Evolutionary conservation across 495 filamentous ascomycete genomes (phyloP).

Genomic region (Hypoxylon rickii): DNA sequence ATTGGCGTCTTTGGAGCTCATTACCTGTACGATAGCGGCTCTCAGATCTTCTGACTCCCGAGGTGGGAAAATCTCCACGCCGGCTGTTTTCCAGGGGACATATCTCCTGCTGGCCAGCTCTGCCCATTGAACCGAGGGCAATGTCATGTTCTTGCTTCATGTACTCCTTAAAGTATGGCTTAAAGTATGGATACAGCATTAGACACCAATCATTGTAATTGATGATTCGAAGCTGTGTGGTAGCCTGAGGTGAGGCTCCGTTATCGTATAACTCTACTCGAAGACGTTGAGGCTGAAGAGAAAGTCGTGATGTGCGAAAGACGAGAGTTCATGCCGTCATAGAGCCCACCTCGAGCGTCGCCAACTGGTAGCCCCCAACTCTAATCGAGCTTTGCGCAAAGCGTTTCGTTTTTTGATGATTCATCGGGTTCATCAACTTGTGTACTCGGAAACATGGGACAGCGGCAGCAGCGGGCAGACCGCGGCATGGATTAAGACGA

Average conservation of each 20-base stretch:
- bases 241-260: not conserved
- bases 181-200: too few species aligned
- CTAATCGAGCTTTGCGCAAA: not conserved
- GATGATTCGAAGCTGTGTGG: not conserved
- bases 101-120: conserved; percentile 38
- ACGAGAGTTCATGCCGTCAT: conserved; percentile 10
- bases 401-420: not conserved
- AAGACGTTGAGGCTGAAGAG: not conserved
- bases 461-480: too few species aligned
- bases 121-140: conserved; percentile 7
- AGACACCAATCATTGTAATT: too few species aligned
- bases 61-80: conserved; percentile 49
- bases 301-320: conserved; percentile 10
- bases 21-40: conserved; percentile 53
- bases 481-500: too few species aligned
- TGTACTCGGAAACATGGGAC: not conserved
- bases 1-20: conserved; percentile 51
- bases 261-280: too few species aligned
- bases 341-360: not conserved
- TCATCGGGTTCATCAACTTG: too few species aligned
- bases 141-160: not conserved
- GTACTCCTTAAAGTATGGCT: too few species aligned
- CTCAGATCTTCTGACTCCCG: conserved; percentile 52
- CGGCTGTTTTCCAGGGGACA: conserved; percentile 46
- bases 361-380: not conserved